phyloP scores from a whole-genome alignment of 768 basidiomycete species.

The Xanthoconium stramineum region DNA sequence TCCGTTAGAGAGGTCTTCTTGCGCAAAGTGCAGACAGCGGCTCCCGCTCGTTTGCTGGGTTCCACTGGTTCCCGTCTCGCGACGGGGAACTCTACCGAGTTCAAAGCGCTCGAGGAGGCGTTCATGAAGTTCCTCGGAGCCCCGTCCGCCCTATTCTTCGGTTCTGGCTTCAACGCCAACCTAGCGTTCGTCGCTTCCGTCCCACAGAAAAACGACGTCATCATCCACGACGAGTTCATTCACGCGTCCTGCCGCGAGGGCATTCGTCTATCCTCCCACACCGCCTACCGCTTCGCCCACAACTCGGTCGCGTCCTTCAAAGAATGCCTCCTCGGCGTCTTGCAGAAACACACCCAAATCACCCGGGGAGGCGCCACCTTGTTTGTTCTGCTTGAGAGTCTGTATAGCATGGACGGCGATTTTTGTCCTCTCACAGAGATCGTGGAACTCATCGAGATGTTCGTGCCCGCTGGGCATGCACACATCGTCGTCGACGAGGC shows the following conservation, averaged over 20 bases:
- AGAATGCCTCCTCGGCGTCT: slow-evolving; percentile 24
- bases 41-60: slow-evolving; percentile 34
- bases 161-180: slow-evolving; percentile 55
- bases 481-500: slow-evolving; percentile 57
- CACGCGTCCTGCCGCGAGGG: slow-evolving; percentile 54
- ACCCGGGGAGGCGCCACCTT: slow-evolving; percentile 29
- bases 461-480: slow-evolving; percentile 35
- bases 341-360: slow-evolving; percentile 26
- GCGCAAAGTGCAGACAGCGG: slow-evolving; percentile 23
- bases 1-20: slow-evolving; percentile 32
- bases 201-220: slow-evolving; percentile 43
- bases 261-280: slow-evolving; percentile 35
- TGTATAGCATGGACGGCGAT: slow-evolving; percentile 64
- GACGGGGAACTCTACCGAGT: slow-evolving; percentile 33
- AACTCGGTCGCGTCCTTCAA: slow-evolving; percentile 39
- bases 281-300: slow-evolving; percentile 40
- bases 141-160: slow-evolving; percentile 46
- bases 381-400: slow-evolving; percentile 49
- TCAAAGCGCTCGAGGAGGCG: slow-evolving; percentile 13
- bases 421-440: slow-evolving; percentile 45
- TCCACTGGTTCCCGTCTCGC: slow-evolving; percentile 49
- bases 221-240: slow-evolving; percentile 52
- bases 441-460: slow-evolving; percentile 34
- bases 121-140: slow-evolving; percentile 19
- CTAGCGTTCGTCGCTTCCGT: slow-evolving; percentile 44